Percentiles rank a stretch among this genome's conserved stretches.
These are phyloP conservation scores for Sclerotinia borealis DNA, from an alignment of 2,329 filamentous ascomycete species.

Conservation along the genomic window DNA sequence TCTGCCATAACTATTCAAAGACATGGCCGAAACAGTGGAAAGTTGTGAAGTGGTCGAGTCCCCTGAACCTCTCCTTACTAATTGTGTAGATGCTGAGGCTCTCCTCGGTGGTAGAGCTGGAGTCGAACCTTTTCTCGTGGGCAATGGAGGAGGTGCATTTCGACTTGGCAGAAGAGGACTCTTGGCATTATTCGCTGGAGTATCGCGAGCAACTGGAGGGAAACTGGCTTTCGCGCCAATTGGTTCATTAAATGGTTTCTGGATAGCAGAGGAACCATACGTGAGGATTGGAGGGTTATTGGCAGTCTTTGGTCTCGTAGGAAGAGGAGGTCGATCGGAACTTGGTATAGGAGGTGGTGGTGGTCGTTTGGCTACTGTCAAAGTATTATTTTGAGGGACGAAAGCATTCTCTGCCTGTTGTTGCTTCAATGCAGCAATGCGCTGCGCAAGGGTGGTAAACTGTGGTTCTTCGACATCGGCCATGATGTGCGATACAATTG, in stretches of 20 bases:
- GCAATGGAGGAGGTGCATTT: conserved; percentile 41
- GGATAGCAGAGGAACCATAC: conserved; percentile 25
- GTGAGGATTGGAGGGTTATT: conserved; percentile 33
- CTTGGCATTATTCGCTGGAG: conserved; percentile 17
- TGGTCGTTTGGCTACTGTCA: conserved; percentile 36
- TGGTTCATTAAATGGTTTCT: conserved; percentile 26
- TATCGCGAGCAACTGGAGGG: conserved; percentile 27
- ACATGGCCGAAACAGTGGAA: conserved; percentile 49
- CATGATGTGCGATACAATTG: conserved; percentile 38
- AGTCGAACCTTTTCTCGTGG: conserved; percentile 43
- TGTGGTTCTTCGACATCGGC: conserved; percentile 56
- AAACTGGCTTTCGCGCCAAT: conserved; percentile 21
- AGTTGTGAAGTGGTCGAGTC: conserved; percentile 51
- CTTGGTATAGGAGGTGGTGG: conserved; percentile 49
- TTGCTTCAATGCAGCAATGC: conserved; percentile 57
- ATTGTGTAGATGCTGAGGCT: conserved; percentile 25
- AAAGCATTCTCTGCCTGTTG: conserved; percentile 23
- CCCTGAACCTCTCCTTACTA: conserved; percentile 46
- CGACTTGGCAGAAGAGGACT: conserved; percentile 25
- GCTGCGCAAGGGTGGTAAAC: conserved; percentile 54
- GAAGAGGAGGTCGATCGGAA: conserved; percentile 36
- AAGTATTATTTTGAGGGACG: conserved; percentile 15
- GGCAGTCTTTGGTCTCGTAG: conserved; percentile 34
- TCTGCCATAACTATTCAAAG: conserved; percentile 34
- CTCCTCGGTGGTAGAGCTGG: conserved; percentile 6